phyloP scores from a whole-genome alignment of 352 stramenopile species.

The Hyaloperonospora arabidopsidis region DNA sequence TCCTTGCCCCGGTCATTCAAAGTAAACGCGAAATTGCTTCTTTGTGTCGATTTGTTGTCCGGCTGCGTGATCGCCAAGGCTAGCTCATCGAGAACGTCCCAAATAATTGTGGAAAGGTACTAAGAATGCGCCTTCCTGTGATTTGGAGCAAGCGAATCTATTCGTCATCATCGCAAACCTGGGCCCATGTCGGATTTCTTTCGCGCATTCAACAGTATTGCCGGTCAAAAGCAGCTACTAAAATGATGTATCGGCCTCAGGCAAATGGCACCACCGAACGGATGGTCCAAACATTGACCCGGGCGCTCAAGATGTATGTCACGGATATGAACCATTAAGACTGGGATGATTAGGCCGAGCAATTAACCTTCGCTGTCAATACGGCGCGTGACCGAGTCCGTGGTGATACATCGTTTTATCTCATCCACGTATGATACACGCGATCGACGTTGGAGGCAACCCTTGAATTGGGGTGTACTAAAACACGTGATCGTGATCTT shows the following conservation, averaged over 20 bases:
- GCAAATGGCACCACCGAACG: not conserved
- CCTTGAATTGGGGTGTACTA: not conserved
- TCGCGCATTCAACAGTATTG: not conserved
- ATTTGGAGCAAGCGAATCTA: conserved; percentile 2
- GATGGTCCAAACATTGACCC: too few relatives aligned
- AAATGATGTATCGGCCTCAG: conserved; percentile 1
- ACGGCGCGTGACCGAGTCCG: not conserved
- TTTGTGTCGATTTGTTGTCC: conserved; percentile 1
- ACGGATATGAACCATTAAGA: conserved; percentile 7
- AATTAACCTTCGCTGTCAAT: conserved; percentile 22
- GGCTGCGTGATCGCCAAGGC: conserved; percentile 2
- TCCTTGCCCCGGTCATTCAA: conserved; percentile 5
- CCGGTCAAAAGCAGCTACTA: not conserved
- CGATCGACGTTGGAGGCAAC: not conserved
- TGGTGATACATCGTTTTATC: too few relatives aligned
- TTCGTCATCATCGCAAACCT: too few relatives aligned
- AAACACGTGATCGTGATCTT: too few relatives aligned
- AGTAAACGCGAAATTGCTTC: conserved; percentile 10
- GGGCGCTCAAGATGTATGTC: too few relatives aligned
- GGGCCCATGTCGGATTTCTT: too few relatives aligned
- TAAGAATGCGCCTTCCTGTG: conserved; percentile 14
- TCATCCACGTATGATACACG: too few relatives aligned
- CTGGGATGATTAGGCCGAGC: conserved; percentile 28
- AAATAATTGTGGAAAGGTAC: conserved; percentile 8
- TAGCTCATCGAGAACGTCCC: not conserved